Evolutionary conservation across 768 basidiomycete genomes (phyloP).

Genomic region (Serendipita sp.): DNA sequence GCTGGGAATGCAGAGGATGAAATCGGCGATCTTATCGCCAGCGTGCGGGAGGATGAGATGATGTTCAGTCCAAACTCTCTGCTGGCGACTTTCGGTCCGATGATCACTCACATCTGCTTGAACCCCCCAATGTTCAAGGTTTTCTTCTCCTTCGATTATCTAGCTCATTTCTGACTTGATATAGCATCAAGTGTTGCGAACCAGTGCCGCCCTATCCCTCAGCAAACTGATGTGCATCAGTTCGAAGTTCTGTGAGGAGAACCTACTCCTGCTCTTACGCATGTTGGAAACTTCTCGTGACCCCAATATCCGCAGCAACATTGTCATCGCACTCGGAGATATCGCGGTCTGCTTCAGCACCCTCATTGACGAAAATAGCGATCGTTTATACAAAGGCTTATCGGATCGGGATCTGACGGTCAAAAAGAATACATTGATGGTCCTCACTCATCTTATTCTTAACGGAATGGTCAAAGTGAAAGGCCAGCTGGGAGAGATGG

Average conservation of each 20-base stretch:
- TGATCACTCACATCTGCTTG: constrained; percentile 80
- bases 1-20: constrained; percentile 97
- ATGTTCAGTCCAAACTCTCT: constrained; percentile 71
- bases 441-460: constrained; percentile 86
- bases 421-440: constrained; percentile 99
- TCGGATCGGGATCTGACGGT: constrained; percentile 75
- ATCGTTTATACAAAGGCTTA: constrained; percentile 85
- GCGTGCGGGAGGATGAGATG: constrained; percentile 71
- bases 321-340: constrained; percentile 94
- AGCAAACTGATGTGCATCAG: constrained; percentile 96
- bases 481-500: constrained; percentile 98
- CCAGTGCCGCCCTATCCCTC: constrained; percentile 73
- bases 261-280: constrained; percentile 81
- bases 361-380: constrained; percentile 93
- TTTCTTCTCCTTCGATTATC: constrained; percentile 11
- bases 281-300: constrained; percentile 85
- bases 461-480: constrained; percentile 99
- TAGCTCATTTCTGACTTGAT: neutral
- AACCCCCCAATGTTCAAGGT: constrained; percentile 88
- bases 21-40: constrained; percentile 81
- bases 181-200: constrained; percentile 73
- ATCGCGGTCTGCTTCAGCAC: constrained; percentile 96
- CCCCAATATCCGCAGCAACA: constrained; percentile 81
- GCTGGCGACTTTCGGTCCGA: constrained; percentile 70
- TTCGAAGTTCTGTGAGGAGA: constrained; percentile 79